Conservation (phyloP, 2,329 filamentous ascomycete genomes). For the Botrytis sinoallii region DNA sequence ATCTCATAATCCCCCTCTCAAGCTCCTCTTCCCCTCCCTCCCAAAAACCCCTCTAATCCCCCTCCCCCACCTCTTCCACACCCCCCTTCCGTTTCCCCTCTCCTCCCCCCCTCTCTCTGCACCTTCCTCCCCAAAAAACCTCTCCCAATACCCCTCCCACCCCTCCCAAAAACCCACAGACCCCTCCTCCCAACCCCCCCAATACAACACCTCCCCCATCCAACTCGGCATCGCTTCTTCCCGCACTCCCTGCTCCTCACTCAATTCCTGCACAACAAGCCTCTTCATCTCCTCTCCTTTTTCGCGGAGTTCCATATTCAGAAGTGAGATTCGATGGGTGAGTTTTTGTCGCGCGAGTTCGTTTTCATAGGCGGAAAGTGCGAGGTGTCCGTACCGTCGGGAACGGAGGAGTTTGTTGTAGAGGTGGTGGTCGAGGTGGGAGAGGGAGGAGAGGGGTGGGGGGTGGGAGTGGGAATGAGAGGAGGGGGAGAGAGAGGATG, state of each 20-base stretch:
- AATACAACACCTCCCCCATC: background rate
- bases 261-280: background rate
- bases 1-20: background rate
- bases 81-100: background rate
- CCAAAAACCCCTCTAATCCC: background rate
- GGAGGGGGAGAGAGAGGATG: background rate
- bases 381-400: background rate
- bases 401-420: background rate
- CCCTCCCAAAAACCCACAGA: background rate
- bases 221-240: background rate
- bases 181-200: background rate
- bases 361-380: accelerated
- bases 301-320: background rate
- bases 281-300: background rate
- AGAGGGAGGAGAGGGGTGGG: background rate
- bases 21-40: accelerated
- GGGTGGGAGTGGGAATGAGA: too few relatives aligned
- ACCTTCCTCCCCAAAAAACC: background rate
- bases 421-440: background rate
- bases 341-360: background rate
- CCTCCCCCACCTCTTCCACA: background rate
- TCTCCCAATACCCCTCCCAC: background rate
- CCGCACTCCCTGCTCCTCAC: background rate
- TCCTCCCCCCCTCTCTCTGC: background rate
- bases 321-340: background rate